Conservation (phyloP, 2,329 filamentous ascomycete genomes). For the Xenosphaeropsis pyriputrescens region DNA sequence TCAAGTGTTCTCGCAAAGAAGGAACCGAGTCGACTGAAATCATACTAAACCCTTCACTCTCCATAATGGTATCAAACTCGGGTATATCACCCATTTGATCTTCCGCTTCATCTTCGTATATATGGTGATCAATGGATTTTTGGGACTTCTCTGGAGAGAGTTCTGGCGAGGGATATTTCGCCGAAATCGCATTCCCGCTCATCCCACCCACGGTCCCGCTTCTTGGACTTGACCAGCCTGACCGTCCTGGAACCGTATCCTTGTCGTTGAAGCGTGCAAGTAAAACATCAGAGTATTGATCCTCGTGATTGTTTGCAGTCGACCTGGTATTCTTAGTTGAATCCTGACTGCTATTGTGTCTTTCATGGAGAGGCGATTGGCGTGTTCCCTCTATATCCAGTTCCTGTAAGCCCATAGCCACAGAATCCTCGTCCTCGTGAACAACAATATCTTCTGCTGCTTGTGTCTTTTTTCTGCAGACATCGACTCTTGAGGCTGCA, state of each 20-base stretch:
- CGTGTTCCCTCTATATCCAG: conserved; percentile 1
- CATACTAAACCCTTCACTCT: conserved; percentile 43
- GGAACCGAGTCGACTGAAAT: conserved; percentile 37
- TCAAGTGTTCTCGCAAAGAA: conserved; percentile 27
- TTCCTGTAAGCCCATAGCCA: conserved; percentile 1
- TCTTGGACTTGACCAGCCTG: conserved; percentile 14
- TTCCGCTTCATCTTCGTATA: conserved; percentile 15
- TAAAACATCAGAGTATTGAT: conserved; percentile 7
- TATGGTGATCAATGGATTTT: conserved; percentile 2
- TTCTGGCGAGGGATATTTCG: conserved; percentile 4
- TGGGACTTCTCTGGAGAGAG: background rate
- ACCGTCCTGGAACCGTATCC: conserved; percentile 9
- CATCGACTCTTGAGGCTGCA: conserved; percentile 9
- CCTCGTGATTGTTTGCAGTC: conserved; percentile 4
- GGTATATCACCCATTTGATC: conserved; percentile 20
- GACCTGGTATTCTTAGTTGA: conserved; percentile 9
- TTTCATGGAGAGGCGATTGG: too few species aligned
- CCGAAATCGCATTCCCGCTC: background rate
- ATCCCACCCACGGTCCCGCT: background rate
- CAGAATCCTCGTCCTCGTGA: conserved; percentile 1
- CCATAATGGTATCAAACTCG: conserved; percentile 37
- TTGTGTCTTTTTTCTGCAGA: conserved; percentile 8
- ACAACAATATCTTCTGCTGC: conserved; percentile 6
- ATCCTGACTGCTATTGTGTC: conserved; percentile 1
- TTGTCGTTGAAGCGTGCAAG: conserved; percentile 13